Evolutionary conservation across 2,329 filamentous ascomycete genomes (phyloP).

Genomic region (Xylariaceae sp.): DNA sequence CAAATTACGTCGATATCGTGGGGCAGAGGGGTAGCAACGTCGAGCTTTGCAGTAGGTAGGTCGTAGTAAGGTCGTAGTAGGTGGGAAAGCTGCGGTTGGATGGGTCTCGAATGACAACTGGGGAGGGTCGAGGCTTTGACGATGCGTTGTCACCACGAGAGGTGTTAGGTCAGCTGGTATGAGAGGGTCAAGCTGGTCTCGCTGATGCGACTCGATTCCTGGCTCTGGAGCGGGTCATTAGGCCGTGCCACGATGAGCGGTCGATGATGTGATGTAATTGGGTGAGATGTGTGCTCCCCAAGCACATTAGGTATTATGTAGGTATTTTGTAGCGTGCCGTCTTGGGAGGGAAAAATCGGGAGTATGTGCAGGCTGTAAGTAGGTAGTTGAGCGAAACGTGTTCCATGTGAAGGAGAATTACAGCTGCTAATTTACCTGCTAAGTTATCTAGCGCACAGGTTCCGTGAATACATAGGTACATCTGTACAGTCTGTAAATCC

Average conservation of each 20-base stretch:
- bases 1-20: conserved; percentile 12
- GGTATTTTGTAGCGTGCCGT: background rate
- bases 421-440: too few relatives aligned
- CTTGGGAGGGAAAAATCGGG: background rate
- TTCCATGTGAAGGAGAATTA: background rate
- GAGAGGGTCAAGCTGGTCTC: background rate
- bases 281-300: conserved; percentile 7
- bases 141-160: conserved; percentile 29
- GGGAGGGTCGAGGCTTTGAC: conserved; percentile 6
- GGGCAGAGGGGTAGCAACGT: conserved; percentile 11
- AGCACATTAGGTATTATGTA: background rate
- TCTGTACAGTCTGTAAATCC: too few relatives aligned
- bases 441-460: too few relatives aligned
- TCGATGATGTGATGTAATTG: conserved; percentile 1
- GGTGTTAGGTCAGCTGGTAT: conserved; percentile 22
- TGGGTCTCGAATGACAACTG: conserved; percentile 8
- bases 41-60: background rate
- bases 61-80: too few relatives aligned
- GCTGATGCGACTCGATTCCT: conserved; percentile 10
- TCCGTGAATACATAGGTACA: too few relatives aligned
- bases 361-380: background rate
- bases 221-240: conserved; percentile 14
- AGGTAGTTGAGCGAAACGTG: background rate
- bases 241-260: conserved; percentile 8
- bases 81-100: background rate